Evolutionary conservation across 116 monocot genomes (phyloP).

Genomic region (Posidonia oceanica): DNA sequence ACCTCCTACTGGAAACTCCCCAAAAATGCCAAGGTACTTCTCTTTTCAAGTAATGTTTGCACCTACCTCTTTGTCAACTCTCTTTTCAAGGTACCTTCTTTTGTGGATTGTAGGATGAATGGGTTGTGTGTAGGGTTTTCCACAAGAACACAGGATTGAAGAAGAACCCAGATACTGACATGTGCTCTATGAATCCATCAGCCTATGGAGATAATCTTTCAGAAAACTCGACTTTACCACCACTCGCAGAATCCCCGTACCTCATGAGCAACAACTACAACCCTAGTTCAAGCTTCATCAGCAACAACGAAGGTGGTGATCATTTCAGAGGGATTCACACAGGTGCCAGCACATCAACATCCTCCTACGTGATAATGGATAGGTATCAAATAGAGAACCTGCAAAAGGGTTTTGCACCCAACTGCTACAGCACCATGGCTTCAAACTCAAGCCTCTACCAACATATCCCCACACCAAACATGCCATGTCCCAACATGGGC

Average conservation of each 20-base stretch:
- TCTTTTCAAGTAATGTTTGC: too few species aligned
- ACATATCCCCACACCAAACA: not conserved
- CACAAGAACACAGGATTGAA: conserved; percentile 25
- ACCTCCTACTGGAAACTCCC: conserved; percentile 11
- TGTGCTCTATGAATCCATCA: not conserved
- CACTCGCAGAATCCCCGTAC: conserved; percentile 6
- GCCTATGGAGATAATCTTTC: conserved; percentile 7
- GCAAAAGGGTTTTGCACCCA: not conserved
- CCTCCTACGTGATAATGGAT: not conserved
- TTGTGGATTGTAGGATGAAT: conserved; percentile 28
- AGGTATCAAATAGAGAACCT: not conserved
- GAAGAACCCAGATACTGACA: conserved; percentile 1
- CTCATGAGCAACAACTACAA: not conserved
- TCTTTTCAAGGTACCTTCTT: too few species aligned
- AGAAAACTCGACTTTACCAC: conserved; percentile 6
- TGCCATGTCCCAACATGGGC: not conserved
- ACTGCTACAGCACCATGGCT: not conserved
- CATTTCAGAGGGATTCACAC: not conserved
- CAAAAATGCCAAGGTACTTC: conserved; percentile 15
- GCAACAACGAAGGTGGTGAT: not conserved
- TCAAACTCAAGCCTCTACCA: not conserved
- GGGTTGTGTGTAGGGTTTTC: conserved; percentile 47
- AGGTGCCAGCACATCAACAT: not conserved
- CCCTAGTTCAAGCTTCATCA: too few species aligned
- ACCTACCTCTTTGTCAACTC: too few species aligned